Base-by-base conservation (phyloP, 1,139 yeast genomes). In the Candida tropicalis region DNA sequence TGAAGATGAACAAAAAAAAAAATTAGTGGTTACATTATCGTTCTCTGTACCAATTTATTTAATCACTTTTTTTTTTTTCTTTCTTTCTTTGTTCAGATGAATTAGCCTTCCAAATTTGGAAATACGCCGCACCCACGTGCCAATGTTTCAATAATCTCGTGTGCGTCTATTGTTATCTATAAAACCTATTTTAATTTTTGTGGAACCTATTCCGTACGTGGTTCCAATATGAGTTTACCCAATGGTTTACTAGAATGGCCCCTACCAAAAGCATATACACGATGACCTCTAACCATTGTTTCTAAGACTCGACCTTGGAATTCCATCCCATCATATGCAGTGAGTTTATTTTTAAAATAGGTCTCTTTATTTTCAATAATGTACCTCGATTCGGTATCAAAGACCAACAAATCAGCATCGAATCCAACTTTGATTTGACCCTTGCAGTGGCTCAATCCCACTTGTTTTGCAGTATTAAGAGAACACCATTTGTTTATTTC, bases 341-440 rank as follows among this genome's bases (percentile, higher is more conserved):
- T 86, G 46, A 89, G 65, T 62, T 90, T 90, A 68, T 91, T 90
- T 56, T 88, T 90, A 72, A 87, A 91, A 53, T 65, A 79, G 25
- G 88, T 76, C 42, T 77, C 73, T 22, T 73, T 68, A 61, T 87
- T 85, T 13, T 73, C 71, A 37, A 90, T 77, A 3, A 62, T 62
- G 62, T 84, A 85, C 38, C 59, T 62, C 9, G 71, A 73, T 10
- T 73, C 68, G 7, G 88, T 82, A 60, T 91, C 95, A 60, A 90
- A 88, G 6, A 91, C 71, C 37, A 86, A 81, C 52, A 91, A 79
- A 63, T 91, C 98, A 0, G 97, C 97, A 65, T 90, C 97, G 58
- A 75, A 77, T 0, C 97, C 97, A 18, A 74, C 73, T 28, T 70
- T 75, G 41, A 91, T 73, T 41, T 72, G 70, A 22, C 97, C 97